phyloP scores from a whole-genome alignment of 768 basidiomycete species.

The Lactifluus volemus region DNA sequence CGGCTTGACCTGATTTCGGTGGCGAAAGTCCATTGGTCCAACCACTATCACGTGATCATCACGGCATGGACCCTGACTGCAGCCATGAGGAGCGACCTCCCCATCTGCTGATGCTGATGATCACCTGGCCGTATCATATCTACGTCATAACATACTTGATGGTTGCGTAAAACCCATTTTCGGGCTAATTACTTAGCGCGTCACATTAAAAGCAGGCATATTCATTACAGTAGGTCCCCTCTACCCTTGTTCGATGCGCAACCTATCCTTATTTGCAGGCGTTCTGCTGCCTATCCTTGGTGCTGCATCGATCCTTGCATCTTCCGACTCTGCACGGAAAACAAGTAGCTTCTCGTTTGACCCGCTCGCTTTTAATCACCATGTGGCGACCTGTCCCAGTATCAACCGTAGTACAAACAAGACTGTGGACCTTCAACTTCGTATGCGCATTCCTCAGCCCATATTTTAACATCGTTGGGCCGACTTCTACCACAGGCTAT shows the following conservation, averaged over 20 bases:
- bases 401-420: slow-evolving; percentile 12
- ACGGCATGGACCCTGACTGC: too few relatives aligned
- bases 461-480: not conserved
- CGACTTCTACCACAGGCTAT: slow-evolving; percentile 28
- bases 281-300: not conserved
- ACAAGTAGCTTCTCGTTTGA: not conserved
- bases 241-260: not conserved
- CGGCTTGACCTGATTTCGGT: too few relatives aligned
- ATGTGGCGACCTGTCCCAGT: slow-evolving; percentile 7
- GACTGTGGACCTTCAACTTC: slow-evolving; percentile 10
- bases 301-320: not conserved
- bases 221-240: not conserved
- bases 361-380: not conserved
- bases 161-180: too few relatives aligned
- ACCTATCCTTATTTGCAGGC: not conserved
- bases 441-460: not conserved
- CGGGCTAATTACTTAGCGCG: too few relatives aligned
- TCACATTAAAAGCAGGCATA: too few relatives aligned
- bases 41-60: too few relatives aligned
- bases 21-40: too few relatives aligned
- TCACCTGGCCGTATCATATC: too few relatives aligned
- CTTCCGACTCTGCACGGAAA: not conserved
- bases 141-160: too few relatives aligned
- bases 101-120: too few relatives aligned
- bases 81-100: too few relatives aligned